Conservation (phyloP, 306 rosid genomes). For the Prosopis cineraria region DNA sequence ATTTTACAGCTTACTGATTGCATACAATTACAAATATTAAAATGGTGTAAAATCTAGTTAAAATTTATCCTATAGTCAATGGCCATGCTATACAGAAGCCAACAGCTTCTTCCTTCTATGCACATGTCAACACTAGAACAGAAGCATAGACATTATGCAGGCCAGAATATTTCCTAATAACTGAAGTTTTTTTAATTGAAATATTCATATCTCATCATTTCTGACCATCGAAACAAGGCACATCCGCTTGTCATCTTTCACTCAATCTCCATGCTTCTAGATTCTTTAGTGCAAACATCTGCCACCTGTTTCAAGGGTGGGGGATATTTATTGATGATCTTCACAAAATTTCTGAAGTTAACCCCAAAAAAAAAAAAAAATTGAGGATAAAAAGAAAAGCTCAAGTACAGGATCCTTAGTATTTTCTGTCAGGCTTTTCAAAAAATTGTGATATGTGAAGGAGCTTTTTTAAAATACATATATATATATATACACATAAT, state of each 20-base stretch:
- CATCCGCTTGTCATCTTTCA: conserved; percentile 53
- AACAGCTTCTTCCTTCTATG: conserved; percentile 57
- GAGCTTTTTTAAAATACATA: too few relatives aligned
- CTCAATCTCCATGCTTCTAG: conserved; percentile 45
- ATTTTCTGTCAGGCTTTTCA: not conserved
- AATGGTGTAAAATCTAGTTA: too few relatives aligned
- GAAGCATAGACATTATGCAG: not conserved
- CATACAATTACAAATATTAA: too few relatives aligned
- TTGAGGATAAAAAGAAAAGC: not conserved
- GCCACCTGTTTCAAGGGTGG: conserved; percentile 67
- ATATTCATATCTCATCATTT: conserved; percentile 56
- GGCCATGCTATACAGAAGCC: not conserved
- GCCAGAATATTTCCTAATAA: conserved; percentile 32
- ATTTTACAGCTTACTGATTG: too few relatives aligned
- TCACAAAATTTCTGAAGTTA: conserved; percentile 19
- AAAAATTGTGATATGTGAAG: not conserved
- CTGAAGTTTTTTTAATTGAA: conserved; percentile 44
- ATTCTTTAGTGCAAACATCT: conserved; percentile 68
- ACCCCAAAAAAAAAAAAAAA: too few relatives aligned
- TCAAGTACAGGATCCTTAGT: not conserved
- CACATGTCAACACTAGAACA: conserved; percentile 6
- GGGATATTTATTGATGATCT: not conserved
- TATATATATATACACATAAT: conserved; percentile 6
- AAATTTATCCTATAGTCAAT: not conserved
- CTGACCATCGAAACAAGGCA: conserved; percentile 59